phyloP scores from a whole-genome alignment of 163 green algal genomes.

The Volvox carteri region DNA sequence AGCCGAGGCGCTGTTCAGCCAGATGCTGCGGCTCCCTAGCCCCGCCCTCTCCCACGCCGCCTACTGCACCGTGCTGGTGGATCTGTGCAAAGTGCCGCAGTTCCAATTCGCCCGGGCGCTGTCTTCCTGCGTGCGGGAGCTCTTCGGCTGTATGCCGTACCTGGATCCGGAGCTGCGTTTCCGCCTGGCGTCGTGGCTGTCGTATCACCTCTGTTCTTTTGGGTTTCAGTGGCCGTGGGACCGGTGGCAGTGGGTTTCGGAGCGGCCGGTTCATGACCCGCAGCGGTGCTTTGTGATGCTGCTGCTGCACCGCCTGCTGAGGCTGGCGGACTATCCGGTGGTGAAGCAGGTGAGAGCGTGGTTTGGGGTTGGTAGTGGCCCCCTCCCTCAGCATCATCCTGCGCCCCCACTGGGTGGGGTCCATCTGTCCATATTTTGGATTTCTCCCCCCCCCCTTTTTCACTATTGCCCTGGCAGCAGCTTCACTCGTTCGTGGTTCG shows the following conservation, averaged over 20 bases:
- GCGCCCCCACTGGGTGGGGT: no score
- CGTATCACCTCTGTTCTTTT: slow-evolving; percentile 95
- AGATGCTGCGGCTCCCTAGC: slow-evolving; percentile 91
- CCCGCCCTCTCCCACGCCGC: slow-evolving; percentile 83
- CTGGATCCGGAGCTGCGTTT: slow-evolving; percentile 86
- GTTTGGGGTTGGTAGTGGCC: no score
- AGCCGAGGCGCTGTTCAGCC: slow-evolving; percentile 87
- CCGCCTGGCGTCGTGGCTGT: slow-evolving; percentile 89
- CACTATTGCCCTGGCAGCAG: no score
- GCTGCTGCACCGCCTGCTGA: slow-evolving; percentile 82
- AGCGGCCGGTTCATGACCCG: slow-evolving; percentile 77
- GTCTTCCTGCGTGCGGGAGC: slow-evolving; percentile 80
- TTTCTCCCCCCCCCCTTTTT: no score
- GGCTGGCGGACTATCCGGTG: slow-evolving; percentile 85
- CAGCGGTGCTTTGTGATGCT: slow-evolving; percentile 84
- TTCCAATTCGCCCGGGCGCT: slow-evolving; percentile 82
- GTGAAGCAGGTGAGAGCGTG: slow-evolving; percentile 56
- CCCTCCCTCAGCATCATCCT: neutral
- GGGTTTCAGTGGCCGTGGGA: slow-evolving; percentile 95
- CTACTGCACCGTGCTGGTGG: slow-evolving; percentile 93
- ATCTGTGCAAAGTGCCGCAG: slow-evolving; percentile 88
- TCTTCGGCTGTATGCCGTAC: slow-evolving; percentile 76
- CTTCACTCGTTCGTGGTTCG: no score
- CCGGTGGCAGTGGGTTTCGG: slow-evolving; percentile 77
- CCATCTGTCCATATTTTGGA: no score